Evolutionary conservation across 805 yeast species (phyloP), one percentile per base, ranked within the genome.

Genomic region (Lipomyces sp.): DNA sequence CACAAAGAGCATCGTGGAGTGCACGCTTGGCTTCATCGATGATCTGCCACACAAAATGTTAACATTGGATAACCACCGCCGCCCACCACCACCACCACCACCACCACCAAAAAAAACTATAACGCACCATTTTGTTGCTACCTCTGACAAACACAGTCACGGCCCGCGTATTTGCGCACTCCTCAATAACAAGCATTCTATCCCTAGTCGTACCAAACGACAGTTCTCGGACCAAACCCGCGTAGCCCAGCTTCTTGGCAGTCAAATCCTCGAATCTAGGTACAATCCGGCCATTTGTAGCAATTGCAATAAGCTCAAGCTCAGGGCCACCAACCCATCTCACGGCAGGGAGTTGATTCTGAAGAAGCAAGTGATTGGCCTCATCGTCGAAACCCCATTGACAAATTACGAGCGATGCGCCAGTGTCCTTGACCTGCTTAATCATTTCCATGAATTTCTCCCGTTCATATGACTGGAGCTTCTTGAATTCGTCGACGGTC

Each of bases 321-420:
- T 94, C 99, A 62, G 96, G 91, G 55, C 98, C 99, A 68, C 98
- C 99, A 61, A 95, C 97, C 99, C 99, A 95, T 82, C 99, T 87
- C 53, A 95, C 95, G 32, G 98, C 98, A 50, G 97, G 97, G 70
- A 95, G 84, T 54, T 90, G 85, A 79, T 94, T 92, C 74, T 94
- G 90, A 73, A 93, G 82, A 67, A 95, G 83, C 76, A 95, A 80
- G 79, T 95, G 97, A 80, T 94, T 94, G 53, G 98, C 98, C 82
- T 94, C 99, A 78, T 94, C 99, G 78, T 94, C 99, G 75, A 94
- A 95, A 18, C 99, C 99, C 99, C 99, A 94, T 81, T 94, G 99
- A 81, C 99, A 95, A 51, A 96, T 94, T 61, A 94, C 99, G 64
- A 94, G 86, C 78, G 93, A 94, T 35, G 99, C 98, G 53, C 98